Base-by-base conservation (phyloP, 495 filamentous ascomycete species). In the Immersiella caudata region DNA sequence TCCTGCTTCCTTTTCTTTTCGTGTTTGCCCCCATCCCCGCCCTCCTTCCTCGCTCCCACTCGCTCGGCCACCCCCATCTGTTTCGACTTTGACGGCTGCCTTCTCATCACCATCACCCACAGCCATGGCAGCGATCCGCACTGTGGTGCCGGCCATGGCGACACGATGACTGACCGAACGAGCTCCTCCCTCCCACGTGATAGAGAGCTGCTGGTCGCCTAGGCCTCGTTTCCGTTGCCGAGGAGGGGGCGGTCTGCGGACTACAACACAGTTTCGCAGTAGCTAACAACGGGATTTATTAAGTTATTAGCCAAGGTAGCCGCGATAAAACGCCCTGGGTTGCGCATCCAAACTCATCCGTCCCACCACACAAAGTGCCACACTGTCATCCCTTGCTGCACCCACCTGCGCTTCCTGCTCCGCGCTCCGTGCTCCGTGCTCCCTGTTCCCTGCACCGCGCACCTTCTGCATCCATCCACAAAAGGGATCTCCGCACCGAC, bases 281-380 rank as follows among this genome's bases (percentile, higher is more conserved):
- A 62, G 27, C 65, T 67, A 62, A 62, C 18, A 22, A 59, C 29
- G 58, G 46, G 24, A 51, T 54, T 46, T 46, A 35, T 54, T 56
- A 62, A 67, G 49, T 55, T 62, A 25, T 62, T 54, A 55, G 51
- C 65, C 65, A 67, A 46, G 65, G 58, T 62, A 62, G 65, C 65
- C 58, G 65, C 59, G 59, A 67, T 46, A 61, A 61, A 62, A 62
- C 59, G 58, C 29, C 40, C 65, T 62, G 51, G 65, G 58, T 67
- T 62, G 49, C 20, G 50, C 50, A 27, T 54, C 52, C 29, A 58
- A 26, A 58, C 63, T 36, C 64, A 20, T 40, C 64, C 64, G 49
- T 62, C 57, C 65, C 65, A 62, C 58, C 26, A 25, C 25, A 22
- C 22, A 36, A 16, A 36, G 65, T 67, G 59, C 65, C 65, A 61